phyloP scores from a whole-genome alignment of 768 basidiomycete species.

The Coprinopsis marcescibilis region DNA sequence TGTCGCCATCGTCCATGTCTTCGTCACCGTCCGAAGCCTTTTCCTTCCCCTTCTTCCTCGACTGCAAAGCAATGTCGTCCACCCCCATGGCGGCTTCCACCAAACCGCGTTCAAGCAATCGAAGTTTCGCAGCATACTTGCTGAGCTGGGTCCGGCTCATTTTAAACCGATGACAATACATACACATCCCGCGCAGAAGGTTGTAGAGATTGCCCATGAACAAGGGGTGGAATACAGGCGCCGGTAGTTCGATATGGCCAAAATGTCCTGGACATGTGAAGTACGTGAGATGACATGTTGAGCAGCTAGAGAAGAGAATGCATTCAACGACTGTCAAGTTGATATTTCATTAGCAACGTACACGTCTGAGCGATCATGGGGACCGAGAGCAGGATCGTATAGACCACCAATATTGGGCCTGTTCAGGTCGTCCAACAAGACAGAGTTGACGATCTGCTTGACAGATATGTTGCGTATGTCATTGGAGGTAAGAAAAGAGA shows the following conservation, averaged over 20 bases:
- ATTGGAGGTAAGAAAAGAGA: conserved; percentile 84
- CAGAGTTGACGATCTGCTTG: conserved; percentile 91
- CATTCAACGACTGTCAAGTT: conserved; percentile 8
- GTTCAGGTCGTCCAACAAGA: conserved; percentile 90
- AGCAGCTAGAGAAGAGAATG: conserved; percentile 53
- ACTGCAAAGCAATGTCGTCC: conserved; percentile 55
- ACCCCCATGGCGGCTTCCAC: conserved; percentile 74
- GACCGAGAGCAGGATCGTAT: conserved; percentile 94
- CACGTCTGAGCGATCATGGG: conserved; percentile 86
- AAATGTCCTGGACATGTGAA: conserved; percentile 97
- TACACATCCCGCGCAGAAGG: conserved; percentile 79
- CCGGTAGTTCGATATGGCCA: conserved; percentile 94
- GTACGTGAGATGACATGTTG: conserved; percentile 88
- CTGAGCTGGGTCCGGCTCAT: conserved; percentile 67
- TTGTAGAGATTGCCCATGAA: conserved; percentile 92
- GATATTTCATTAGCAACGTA: conserved; percentile 36
- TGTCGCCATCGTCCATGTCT: conserved; percentile 35
- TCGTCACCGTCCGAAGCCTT: conserved; percentile 35
- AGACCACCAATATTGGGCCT: conserved; percentile 87
- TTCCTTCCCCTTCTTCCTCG: conserved; percentile 25
- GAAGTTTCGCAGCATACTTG: conserved; percentile 83
- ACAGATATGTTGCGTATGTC: conserved; percentile 95
- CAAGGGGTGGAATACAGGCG: conserved; percentile 93
- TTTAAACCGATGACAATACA: conserved; percentile 95
- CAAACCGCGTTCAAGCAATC: conserved; percentile 84